Evolutionary conservation across 805 yeast species (phyloP).

Genomic region (Wickerhamiella spandovensis): DNA sequence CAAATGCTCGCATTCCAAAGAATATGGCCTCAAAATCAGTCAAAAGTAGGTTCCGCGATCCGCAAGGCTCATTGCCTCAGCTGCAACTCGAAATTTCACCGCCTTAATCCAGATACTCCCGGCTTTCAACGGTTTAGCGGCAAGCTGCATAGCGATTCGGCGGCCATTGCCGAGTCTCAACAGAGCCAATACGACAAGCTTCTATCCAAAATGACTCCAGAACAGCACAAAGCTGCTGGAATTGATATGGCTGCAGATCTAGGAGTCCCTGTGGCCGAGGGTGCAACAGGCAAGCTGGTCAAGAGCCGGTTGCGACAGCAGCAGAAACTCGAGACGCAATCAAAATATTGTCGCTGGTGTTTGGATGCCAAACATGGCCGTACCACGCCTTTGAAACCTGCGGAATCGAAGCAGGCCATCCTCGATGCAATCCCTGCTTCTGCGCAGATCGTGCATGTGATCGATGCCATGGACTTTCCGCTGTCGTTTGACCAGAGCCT

Average conservation of each 20-base stretch:
- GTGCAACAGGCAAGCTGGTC: not conserved
- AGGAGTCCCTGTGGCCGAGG: not conserved
- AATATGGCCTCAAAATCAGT: not conserved
- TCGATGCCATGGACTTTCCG: constrained; percentile 65
- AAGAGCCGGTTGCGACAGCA: not conserved
- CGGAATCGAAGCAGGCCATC: constrained; percentile 12
- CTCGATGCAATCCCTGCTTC: constrained; percentile 28
- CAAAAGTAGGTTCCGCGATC: not conserved
- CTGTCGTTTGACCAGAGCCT: constrained; percentile 10
- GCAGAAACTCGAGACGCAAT: not conserved
- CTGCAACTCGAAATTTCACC: constrained; percentile 9
- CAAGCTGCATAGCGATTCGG: not conserved
- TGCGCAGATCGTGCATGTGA: constrained; percentile 43
- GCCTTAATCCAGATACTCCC: not conserved
- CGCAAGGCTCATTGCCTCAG: constrained; percentile 11
- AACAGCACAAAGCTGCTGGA: constrained; percentile 10
- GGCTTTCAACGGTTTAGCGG: constrained; percentile 1
- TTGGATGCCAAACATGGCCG: constrained; percentile 6
- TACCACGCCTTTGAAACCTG: not conserved
- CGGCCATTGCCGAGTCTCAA: not conserved
- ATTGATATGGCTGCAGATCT: constrained; percentile 1
- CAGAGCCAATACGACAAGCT: not conserved
- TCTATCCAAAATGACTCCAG: constrained; percentile 6
- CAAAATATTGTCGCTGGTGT: constrained; percentile 1
- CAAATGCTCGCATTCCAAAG: not conserved